These are phyloP conservation scores for Saposhnikovia divaricata DNA, from an alignment of 129 eudicot species.

Conservation along the genomic window DNA sequence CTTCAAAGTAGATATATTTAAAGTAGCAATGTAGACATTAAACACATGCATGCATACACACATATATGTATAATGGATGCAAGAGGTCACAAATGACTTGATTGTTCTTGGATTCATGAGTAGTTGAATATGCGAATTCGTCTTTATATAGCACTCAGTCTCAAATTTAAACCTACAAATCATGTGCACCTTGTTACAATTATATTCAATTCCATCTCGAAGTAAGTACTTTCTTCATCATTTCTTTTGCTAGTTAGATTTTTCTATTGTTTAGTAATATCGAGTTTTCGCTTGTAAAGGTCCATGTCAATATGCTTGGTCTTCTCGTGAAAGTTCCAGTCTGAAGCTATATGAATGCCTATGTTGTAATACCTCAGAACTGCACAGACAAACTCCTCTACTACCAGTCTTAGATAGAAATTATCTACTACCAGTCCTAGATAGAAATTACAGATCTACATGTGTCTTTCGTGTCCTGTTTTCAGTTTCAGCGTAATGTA, in stretches of 20 bases:
- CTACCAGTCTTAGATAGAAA: not conserved
- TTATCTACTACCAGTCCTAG: not conserved
- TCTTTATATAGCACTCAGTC: too few relatives aligned
- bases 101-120: too few relatives aligned
- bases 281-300: not conserved
- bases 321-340: not conserved
- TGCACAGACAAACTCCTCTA: not conserved
- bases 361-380: not conserved
- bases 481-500: not conserved
- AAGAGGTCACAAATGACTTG: too few relatives aligned
- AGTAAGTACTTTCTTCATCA: not conserved
- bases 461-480: not conserved
- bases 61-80: too few relatives aligned
- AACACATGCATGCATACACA: too few relatives aligned
- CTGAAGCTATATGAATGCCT: not conserved
- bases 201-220: not conserved
- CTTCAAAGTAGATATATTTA: too few relatives aligned
- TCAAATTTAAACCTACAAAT: not conserved
- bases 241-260: not conserved
- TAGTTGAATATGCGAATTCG: too few relatives aligned
- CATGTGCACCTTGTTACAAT: not conserved
- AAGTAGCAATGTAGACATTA: too few relatives aligned
- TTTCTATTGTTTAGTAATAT: not conserved
- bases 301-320: too few relatives aligned
- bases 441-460: not conserved